Percentiles rank a stretch among this genome's conserved stretches.
These are phyloP conservation scores for Carex myosuroides DNA, from an alignment of 176 grass and related monocot genomes.

Conservation along the genomic window DNA sequence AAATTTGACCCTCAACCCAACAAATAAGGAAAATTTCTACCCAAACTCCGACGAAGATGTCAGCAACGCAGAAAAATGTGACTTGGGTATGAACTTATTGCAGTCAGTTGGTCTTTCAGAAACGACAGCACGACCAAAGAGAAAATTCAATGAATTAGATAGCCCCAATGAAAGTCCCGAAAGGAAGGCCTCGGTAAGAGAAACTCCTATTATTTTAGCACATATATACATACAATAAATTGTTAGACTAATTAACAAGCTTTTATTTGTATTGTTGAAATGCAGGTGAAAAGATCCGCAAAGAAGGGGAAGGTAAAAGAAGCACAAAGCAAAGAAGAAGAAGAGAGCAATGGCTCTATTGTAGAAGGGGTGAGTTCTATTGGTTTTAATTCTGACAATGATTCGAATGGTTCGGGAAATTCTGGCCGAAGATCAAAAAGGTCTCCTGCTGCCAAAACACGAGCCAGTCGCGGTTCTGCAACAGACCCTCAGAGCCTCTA, in stretches of 20 bases:
- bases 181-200: constrained; percentile 25
- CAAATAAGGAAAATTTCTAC: constrained; percentile 5
- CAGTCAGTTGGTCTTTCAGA: constrained; percentile 18
- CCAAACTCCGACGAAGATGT: constrained; percentile 18
- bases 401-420: constrained; percentile 8
- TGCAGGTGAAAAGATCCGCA: constrained; percentile 32
- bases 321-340: constrained; percentile 12
- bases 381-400: constrained; percentile 44
- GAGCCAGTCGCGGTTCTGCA: constrained; percentile 31
- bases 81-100: constrained; percentile 27
- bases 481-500: constrained; percentile 74
- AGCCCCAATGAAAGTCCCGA: neutral
- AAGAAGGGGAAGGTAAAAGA: constrained; percentile 35
- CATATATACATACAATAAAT: neutral
- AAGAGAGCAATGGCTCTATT: constrained; percentile 12
- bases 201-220: neutral
- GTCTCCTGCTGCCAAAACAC: constrained; percentile 30
- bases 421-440: constrained; percentile 16
- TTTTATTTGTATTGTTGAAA: constrained; percentile 19
- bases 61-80: constrained; percentile 30
- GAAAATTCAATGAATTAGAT: constrained; percentile 26
- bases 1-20: constrained; percentile 33
- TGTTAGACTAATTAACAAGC: neutral
- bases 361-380: constrained; percentile 25
- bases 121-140: constrained; percentile 23